Percentiles rank a stretch among this genome's conserved stretches.
Evolutionary conservation across 257 asterid species (phyloP).

Genomic region (Verbena officinalis): DNA sequence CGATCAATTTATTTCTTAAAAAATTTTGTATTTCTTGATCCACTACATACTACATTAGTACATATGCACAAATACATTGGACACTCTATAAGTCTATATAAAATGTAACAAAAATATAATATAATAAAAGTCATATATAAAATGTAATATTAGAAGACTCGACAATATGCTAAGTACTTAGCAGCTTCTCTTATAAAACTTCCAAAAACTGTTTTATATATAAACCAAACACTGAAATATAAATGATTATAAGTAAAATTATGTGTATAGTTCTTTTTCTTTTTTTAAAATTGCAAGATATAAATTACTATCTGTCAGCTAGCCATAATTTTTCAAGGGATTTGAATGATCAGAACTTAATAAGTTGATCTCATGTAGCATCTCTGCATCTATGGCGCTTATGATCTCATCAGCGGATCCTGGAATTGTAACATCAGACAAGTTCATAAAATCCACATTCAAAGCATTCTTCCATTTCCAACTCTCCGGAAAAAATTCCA

Average conservation of each 20-base stretch:
- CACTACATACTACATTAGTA: too few relatives aligned
- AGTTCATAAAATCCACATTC: constrained; percentile 14
- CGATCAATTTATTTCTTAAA: too few relatives aligned
- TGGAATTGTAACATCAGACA: constrained; percentile 4
- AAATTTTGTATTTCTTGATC: too few relatives aligned
- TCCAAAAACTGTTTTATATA: too few relatives aligned
- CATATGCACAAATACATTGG: too few relatives aligned
- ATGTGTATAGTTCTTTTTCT: background rate
- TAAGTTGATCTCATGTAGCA: background rate
- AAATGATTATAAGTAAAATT: background rate
- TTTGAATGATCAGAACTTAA: too few relatives aligned
- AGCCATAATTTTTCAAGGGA: background rate
- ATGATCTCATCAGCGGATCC: constrained; percentile 29
- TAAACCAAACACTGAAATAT: background rate
- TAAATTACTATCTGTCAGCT: background rate
- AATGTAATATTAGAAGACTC: too few relatives aligned
- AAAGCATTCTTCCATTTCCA: background rate
- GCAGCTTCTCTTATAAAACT: too few relatives aligned
- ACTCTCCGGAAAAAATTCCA: constrained; percentile 14
- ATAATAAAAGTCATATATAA: too few relatives aligned
- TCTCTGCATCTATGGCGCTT: constrained; percentile 9
- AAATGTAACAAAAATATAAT: too few relatives aligned
- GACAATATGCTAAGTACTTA: too few relatives aligned
- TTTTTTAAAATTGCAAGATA: background rate
- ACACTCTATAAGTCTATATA: too few relatives aligned